phyloP scores from a whole-genome alignment of 305 asterid species.

The Fraxinus angustifolia region DNA sequence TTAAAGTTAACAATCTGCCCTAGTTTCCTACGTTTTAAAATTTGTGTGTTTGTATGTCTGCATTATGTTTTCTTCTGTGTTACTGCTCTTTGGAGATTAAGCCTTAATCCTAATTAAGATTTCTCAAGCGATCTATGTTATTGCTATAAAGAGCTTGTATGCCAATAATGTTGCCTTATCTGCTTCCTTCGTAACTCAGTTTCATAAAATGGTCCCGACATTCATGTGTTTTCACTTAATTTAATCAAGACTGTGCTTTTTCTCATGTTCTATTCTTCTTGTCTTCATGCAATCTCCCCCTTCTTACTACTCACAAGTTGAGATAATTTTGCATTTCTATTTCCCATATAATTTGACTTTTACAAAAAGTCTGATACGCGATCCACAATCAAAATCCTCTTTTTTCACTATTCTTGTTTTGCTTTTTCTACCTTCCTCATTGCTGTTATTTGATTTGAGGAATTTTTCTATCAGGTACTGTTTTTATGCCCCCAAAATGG shows the following conservation, averaged over 20 bases:
- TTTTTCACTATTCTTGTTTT: not conserved
- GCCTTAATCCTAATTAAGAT: not conserved
- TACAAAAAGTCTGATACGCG: not conserved
- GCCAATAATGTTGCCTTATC: not conserved
- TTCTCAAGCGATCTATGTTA: not conserved
- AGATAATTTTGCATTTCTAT: not conserved
- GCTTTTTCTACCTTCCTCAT: not conserved
- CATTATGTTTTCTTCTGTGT: not conserved
- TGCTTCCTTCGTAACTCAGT: not conserved
- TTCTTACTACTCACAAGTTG: not conserved
- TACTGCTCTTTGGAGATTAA: not conserved
- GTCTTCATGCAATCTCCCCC: not conserved
- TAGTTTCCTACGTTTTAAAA: not conserved
- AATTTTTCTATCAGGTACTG: constrained; percentile 58
- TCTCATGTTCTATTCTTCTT: not conserved
- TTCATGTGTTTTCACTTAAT: not conserved
- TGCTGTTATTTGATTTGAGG: constrained; percentile 13
- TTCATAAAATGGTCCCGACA: not conserved
- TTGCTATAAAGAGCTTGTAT: not conserved
- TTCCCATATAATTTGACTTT: not conserved
- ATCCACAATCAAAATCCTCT: not conserved
- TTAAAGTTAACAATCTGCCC: not conserved
- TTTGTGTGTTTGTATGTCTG: not conserved
- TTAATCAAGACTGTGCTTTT: not conserved
- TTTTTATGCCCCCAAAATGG: constrained; percentile 98